A percentile compares a stretch with the other conserved stretches of the same genome.
These are phyloP conservation scores for Colletotrichum falcatum DNA, from an alignment of 2,329 filamentous ascomycete genomes.

Conservation along the genomic window DNA sequence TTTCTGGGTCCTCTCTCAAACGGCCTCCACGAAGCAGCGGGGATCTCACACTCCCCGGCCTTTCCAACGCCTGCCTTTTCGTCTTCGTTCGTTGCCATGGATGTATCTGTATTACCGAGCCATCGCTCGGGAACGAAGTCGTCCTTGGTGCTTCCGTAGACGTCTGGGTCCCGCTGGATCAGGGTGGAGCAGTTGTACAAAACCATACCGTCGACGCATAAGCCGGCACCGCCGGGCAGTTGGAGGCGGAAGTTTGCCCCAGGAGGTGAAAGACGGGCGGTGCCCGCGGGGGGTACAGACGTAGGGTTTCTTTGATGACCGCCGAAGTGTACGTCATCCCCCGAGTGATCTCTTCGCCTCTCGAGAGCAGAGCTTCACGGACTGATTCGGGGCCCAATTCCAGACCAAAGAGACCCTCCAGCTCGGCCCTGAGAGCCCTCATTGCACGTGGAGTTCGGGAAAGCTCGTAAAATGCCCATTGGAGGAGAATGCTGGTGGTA, in stretches of 20 bases:
- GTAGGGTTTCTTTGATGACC: constrained; percentile 54
- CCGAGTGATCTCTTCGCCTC: constrained; percentile 48
- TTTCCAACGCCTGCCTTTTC: constrained; percentile 22
- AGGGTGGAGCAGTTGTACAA: constrained; percentile 51
- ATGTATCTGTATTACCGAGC: constrained; percentile 48
- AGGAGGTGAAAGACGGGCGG: constrained; percentile 46
- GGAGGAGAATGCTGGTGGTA: constrained; percentile 53
- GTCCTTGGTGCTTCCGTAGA: constrained; percentile 51
- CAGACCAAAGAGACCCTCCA: constrained; percentile 51
- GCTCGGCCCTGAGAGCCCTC: constrained; percentile 49
- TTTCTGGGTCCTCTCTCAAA: constrained; percentile 65
- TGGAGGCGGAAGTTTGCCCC: constrained; percentile 48
- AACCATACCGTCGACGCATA: constrained; percentile 50
- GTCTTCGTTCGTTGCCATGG: constrained; percentile 41
- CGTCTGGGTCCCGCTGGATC: constrained; percentile 51
- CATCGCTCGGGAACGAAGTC: constrained; percentile 57
- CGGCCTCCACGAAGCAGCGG: constrained; percentile 60
- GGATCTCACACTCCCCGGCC: constrained; percentile 30
- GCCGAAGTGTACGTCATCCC: constrained; percentile 52
- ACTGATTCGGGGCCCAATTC: constrained; percentile 46
- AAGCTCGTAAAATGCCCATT: constrained; percentile 54
- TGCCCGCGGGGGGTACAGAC: constrained; percentile 51
- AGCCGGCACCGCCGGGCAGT: constrained; percentile 45
- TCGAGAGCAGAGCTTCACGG: constrained; percentile 45
- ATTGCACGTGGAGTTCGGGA: constrained; percentile 48